Conservation (phyloP, 1,284 basidiomycete genomes). For the Sphaerobolus stellatus region DNA sequence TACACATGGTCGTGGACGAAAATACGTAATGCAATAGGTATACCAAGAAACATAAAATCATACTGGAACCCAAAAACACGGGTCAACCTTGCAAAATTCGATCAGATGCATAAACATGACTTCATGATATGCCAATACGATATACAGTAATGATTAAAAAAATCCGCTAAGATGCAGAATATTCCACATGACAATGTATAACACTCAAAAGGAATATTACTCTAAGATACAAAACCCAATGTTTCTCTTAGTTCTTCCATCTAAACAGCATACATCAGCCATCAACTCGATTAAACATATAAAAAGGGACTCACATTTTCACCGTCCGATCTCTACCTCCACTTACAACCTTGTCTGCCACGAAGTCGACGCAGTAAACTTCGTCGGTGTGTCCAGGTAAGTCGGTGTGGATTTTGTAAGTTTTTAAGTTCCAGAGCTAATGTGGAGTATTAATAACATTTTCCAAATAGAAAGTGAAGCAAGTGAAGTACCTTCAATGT, state of each 20-base stretch:
- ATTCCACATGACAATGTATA: not conserved
- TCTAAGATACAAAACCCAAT: not conserved
- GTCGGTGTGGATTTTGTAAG: slow-evolving; percentile 90
- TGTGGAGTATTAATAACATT: slow-evolving; percentile 4
- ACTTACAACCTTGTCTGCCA: slow-evolving; percentile 96
- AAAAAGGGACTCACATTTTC: slow-evolving; percentile 72
- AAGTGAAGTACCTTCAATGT: slow-evolving; percentile 77
- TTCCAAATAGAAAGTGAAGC: not conserved
- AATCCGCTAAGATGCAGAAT: not conserved
- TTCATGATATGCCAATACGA: no score
- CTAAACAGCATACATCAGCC: slow-evolving; percentile 2
- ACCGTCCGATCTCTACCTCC: slow-evolving; percentile 78
- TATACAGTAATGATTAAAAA: not conserved
- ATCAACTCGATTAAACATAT: not conserved
- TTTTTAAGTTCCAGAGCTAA: slow-evolving; percentile 93
- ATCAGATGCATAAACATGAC: no score
- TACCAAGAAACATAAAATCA: no score
- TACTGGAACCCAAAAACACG: no score
- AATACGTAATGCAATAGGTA: no score
- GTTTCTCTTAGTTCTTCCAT: slow-evolving; percentile 12
- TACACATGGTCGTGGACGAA: no score
- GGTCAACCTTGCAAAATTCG: no score
- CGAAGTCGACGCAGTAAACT: slow-evolving; percentile 98
- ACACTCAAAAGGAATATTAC: not conserved
- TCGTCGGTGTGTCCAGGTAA: slow-evolving; percentile 96